phyloP scores from a whole-genome alignment of 2,329 filamentous ascomycete genomes.

The Aspergillus sp. region DNA sequence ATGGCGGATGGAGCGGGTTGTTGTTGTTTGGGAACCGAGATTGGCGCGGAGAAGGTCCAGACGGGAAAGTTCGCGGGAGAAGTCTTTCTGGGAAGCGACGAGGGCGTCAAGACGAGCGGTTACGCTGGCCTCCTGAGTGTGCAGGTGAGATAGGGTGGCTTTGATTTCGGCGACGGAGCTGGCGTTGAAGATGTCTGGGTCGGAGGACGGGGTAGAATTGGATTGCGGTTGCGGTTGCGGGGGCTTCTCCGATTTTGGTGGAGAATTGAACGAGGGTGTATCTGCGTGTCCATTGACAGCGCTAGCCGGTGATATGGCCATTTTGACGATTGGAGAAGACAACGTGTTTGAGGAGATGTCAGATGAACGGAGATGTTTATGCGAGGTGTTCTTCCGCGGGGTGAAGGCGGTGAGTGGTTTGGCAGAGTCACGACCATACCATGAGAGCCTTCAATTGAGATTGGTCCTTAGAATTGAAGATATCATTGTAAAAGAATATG shows the following conservation, averaged over 20 bases:
- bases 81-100: slow-evolving; percentile 74
- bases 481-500: too few species aligned
- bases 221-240: not conserved
- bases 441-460: too few species aligned
- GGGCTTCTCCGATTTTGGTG: not conserved
- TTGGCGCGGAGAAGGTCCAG: slow-evolving; percentile 85
- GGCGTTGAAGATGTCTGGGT: slow-evolving; percentile 57
- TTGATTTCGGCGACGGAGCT: slow-evolving; percentile 72
- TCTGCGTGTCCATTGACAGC: slow-evolving; percentile 22
- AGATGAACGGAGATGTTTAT: not conserved
- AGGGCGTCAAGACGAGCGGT: slow-evolving; percentile 68
- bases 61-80: slow-evolving; percentile 77
- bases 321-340: slow-evolving; percentile 3
- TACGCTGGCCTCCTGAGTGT: slow-evolving; percentile 66
- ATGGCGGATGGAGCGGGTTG: slow-evolving; percentile 75
- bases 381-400: not conserved
- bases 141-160: slow-evolving; percentile 66
- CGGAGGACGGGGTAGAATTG: slow-evolving; percentile 5
- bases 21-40: slow-evolving; percentile 77
- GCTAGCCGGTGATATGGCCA: slow-evolving; percentile 12
- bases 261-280: slow-evolving; percentile 3
- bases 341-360: not conserved
- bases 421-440: not conserved
- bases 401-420: not conserved
- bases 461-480: too few species aligned